phyloP scores from a whole-genome alignment of 305 asterid genomes.

The Solanum hybrid region DNA sequence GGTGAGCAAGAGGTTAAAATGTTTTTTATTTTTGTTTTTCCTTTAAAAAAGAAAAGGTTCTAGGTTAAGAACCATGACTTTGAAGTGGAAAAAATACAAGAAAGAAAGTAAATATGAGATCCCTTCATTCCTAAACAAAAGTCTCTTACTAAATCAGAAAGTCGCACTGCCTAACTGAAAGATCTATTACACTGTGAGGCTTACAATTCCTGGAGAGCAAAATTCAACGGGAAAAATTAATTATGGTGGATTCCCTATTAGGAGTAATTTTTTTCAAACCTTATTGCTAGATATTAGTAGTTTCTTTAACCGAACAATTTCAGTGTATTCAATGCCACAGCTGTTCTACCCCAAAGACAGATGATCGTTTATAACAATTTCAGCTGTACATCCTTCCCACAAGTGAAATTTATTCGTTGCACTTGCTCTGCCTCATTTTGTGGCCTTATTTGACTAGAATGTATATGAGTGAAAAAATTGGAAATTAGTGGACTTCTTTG shows the following conservation, averaged over 20 bases:
- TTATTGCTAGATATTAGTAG: not conserved
- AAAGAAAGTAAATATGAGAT: not conserved
- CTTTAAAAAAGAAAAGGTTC: not conserved
- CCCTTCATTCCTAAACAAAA: not conserved
- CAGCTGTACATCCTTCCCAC: not conserved
- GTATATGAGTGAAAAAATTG: not conserved
- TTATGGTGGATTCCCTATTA: not conserved
- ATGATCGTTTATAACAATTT: not conserved
- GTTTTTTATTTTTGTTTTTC: not conserved
- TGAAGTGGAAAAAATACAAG: not conserved
- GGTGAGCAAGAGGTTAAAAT: not conserved
- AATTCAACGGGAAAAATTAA: not conserved
- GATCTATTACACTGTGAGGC: not conserved
- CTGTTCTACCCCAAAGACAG: not conserved
- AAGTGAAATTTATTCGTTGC: not conserved
- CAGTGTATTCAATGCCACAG: not conserved
- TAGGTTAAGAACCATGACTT: not conserved
- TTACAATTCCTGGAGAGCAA: not conserved
- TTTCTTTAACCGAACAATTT: not conserved
- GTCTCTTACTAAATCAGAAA: not conserved
- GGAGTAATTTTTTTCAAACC: not conserved
- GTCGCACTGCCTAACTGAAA: not conserved
- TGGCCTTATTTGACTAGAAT: not conserved
- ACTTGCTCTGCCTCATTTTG: not conserved
- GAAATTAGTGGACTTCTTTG: not conserved